A percentile compares a stretch with the other conserved stretches of the same genome.
phyloP scores from a whole-genome alignment of 148 eudicot genomes.

The Nepenthes mirabilis region DNA sequence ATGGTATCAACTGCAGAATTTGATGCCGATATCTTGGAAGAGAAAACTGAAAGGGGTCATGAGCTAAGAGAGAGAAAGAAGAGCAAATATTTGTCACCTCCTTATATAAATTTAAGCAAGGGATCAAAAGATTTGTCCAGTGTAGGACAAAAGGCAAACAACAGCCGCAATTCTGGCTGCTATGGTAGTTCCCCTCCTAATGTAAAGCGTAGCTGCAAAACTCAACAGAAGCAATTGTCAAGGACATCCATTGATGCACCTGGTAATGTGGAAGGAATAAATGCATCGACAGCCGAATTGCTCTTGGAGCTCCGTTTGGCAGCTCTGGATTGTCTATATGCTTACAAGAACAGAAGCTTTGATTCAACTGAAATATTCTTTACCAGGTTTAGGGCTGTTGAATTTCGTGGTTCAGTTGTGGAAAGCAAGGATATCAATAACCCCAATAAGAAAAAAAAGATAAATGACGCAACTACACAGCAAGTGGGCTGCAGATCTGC shows the following conservation, averaged over 20 bases:
- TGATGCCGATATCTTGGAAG: constrained; percentile 18
- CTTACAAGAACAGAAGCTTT: constrained; percentile 22
- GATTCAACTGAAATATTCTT: constrained; percentile 31
- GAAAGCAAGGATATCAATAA: not conserved
- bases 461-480: not conserved
- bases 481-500: too few relatives aligned
- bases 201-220: constrained; percentile 18
- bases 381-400: constrained; percentile 33
- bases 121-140: constrained; percentile 9
- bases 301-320: constrained; percentile 42
- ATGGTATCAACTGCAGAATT: constrained; percentile 5
- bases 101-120: constrained; percentile 26
- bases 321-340: constrained; percentile 36
- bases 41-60: constrained; percentile 15
- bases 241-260: constrained; percentile 17
- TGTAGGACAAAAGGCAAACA: constrained; percentile 12
- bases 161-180: constrained; percentile 7
- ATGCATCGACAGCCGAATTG: constrained; percentile 39
- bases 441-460: not conserved
- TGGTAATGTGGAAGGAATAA: constrained; percentile 12
- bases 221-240: constrained; percentile 12
- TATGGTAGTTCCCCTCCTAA: constrained; percentile 9
- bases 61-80: constrained; percentile 50
- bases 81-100: constrained; percentile 75
- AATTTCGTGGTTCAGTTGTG: constrained; percentile 19